These are phyloP conservation scores for Podosphaera xanthii DNA, from an alignment of 2,329 filamentous ascomycete genomes.

Conservation along the genomic window DNA sequence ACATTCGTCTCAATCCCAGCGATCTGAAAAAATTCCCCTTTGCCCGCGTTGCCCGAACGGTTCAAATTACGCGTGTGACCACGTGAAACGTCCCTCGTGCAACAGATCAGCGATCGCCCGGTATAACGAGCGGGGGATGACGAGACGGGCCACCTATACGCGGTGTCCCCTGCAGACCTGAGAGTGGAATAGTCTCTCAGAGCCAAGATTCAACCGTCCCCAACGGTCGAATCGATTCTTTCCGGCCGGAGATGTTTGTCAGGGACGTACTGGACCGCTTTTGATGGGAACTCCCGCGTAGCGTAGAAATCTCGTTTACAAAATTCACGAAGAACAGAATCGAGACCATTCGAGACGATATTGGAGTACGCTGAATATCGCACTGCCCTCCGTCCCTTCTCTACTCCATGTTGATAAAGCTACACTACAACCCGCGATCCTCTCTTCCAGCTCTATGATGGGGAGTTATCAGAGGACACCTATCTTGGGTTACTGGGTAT, in stretches of 20 bases:
- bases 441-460: neutral
- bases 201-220: neutral
- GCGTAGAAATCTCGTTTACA: neutral
- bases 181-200: neutral
- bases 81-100: too few species aligned
- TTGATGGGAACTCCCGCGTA: neutral
- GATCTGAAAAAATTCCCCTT: too few species aligned
- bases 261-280: neutral
- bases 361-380: neutral
- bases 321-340: neutral
- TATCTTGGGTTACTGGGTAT: neutral
- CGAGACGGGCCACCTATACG: neutral
- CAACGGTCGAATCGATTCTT: neutral
- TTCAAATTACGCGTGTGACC: too few species aligned
- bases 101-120: too few species aligned
- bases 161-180: neutral
- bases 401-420: neutral
- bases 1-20: too few species aligned
- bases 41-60: too few species aligned
- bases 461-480: neutral
- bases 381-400: neutral
- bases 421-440: neutral
- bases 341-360: neutral
- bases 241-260: neutral
- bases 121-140: too few species aligned